A percentile compares a stretch with the other conserved stretches of the same genome.
These are phyloP conservation scores for Camellia lanceoleosa DNA, from an alignment of 148 eudicot species.

Conservation along the genomic window DNA sequence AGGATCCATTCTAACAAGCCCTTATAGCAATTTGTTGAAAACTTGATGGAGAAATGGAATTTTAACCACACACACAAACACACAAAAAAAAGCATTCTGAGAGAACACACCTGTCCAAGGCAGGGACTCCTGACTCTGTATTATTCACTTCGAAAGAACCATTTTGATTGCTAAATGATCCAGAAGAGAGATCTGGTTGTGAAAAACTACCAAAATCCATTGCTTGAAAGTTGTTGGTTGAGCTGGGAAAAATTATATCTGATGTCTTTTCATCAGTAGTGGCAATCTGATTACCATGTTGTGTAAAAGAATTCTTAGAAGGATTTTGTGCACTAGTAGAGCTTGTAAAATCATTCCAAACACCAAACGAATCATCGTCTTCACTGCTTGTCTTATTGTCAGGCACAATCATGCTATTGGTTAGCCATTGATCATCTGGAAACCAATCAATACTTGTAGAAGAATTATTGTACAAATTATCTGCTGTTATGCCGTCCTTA, in stretches of 20 bases:
- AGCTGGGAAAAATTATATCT: constrained; percentile 30
- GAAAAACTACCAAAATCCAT: constrained; percentile 36
- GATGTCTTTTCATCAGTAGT: constrained; percentile 17
- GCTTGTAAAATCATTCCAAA: constrained; percentile 49
- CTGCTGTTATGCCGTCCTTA: constrained; percentile 19
- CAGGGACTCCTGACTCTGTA: constrained; percentile 32
- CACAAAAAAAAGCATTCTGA: not conserved
- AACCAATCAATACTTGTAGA: constrained; percentile 34
- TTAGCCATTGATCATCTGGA: constrained; percentile 37
- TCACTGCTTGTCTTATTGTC: constrained; percentile 23
- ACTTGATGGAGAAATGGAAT: not conserved
- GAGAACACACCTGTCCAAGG: constrained; percentile 44
- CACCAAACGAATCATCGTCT: constrained; percentile 40
- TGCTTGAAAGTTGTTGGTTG: constrained; percentile 31
- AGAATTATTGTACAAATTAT: constrained; percentile 22
- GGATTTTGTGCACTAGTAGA: constrained; percentile 25
- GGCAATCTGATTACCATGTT: constrained; percentile 13
- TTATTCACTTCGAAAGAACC: constrained; percentile 25
- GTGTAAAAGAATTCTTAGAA: constrained; percentile 32
- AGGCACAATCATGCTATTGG: constrained; percentile 18
- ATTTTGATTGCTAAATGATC: constrained; percentile 26
- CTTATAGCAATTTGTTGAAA: not conserved
- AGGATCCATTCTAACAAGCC: not conserved
- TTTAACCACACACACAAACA: not conserved
- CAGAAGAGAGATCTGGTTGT: constrained; percentile 40